A percentile compares a stretch with the other conserved stretches of the same genome.
Conservation (phyloP, 2,329 filamentous ascomycete genomes). For the Helotiales sp. region DNA sequence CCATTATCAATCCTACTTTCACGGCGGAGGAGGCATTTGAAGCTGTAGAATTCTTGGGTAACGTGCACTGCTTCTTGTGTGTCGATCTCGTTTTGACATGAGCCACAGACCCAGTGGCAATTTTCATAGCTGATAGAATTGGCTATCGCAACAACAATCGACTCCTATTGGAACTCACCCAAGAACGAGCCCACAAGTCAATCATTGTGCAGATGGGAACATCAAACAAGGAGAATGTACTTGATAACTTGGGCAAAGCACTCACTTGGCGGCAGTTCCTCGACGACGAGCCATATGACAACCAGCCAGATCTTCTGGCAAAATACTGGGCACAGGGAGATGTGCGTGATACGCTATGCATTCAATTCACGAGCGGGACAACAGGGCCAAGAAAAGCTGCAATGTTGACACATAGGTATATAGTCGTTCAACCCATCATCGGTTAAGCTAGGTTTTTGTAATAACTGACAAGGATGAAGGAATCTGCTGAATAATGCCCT, state of each 20-base stretch:
- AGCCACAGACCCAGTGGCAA: too few species aligned
- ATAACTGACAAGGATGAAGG: constrained; percentile 7
- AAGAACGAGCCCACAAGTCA: constrained; percentile 35
- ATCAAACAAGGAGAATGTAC: constrained; percentile 54
- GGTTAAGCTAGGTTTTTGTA: background rate
- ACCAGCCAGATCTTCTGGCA: constrained; percentile 61
- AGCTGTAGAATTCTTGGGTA: too few species aligned
- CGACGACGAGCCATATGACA: too few species aligned
- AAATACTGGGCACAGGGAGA: constrained; percentile 53
- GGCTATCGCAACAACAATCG: too few species aligned
- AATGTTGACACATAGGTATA: constrained; percentile 58
- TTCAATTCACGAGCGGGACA: constrained; percentile 76
- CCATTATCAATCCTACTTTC: too few species aligned
- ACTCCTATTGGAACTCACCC: too few species aligned
- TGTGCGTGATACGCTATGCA: constrained; percentile 68
- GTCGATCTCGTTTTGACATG: too few species aligned
- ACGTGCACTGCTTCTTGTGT: too few species aligned
- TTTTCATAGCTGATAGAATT: too few species aligned
- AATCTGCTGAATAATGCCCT: constrained; percentile 30
- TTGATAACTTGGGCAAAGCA: too few species aligned
- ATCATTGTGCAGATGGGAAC: constrained; percentile 59
- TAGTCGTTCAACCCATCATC: background rate
- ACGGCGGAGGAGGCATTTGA: too few species aligned
- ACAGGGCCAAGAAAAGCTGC: constrained; percentile 73
- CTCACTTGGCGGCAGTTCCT: too few species aligned